Evolutionary conservation across 768 basidiomycete genomes (phyloP).

Genomic region (Suillus bovinus): DNA sequence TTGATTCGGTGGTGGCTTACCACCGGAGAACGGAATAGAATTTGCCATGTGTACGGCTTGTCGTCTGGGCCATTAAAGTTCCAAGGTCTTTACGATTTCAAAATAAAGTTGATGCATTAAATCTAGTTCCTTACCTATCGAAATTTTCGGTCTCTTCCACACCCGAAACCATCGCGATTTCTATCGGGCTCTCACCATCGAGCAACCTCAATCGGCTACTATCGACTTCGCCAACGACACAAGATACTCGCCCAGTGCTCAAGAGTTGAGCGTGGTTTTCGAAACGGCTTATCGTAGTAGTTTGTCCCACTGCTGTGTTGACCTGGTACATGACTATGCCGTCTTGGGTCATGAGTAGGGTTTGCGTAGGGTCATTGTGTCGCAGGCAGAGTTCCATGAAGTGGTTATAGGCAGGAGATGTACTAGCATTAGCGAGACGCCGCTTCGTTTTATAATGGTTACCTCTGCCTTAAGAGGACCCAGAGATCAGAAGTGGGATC

Average conservation of each 20-base stretch:
- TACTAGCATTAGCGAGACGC: not conserved
- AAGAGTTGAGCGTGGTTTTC: constrained; percentile 21
- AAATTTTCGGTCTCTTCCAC: constrained; percentile 6
- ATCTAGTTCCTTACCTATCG: constrained; percentile 23
- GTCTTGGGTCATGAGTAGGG: constrained; percentile 35
- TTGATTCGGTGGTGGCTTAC: constrained; percentile 21
- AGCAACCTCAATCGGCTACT: constrained; percentile 29
- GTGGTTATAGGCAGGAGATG: not conserved
- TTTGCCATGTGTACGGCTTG: constrained; percentile 39
- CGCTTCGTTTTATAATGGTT: not conserved
- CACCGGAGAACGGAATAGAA: constrained; percentile 38
- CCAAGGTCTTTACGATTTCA: constrained; percentile 33
- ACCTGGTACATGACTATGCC: constrained; percentile 37
- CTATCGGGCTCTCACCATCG: constrained; percentile 5
- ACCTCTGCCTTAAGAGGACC: too few relatives aligned
- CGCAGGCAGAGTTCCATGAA: constrained; percentile 11
- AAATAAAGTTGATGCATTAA: not conserved
- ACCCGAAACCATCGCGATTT: constrained; percentile 19
- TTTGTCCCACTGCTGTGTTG: constrained; percentile 23
- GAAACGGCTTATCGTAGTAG: constrained; percentile 19
- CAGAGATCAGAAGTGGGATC: not conserved
- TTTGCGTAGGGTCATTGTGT: constrained; percentile 40
- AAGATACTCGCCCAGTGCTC: constrained; percentile 33
- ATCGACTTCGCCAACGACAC: constrained; percentile 35
- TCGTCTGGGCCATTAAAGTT: constrained; percentile 37